A percentile compares a stretch with the other conserved stretches of the same genome.
Evolutionary conservation across 2,329 filamentous ascomycete species (phyloP).

Genomic region (Alternaria incomplexa): DNA sequence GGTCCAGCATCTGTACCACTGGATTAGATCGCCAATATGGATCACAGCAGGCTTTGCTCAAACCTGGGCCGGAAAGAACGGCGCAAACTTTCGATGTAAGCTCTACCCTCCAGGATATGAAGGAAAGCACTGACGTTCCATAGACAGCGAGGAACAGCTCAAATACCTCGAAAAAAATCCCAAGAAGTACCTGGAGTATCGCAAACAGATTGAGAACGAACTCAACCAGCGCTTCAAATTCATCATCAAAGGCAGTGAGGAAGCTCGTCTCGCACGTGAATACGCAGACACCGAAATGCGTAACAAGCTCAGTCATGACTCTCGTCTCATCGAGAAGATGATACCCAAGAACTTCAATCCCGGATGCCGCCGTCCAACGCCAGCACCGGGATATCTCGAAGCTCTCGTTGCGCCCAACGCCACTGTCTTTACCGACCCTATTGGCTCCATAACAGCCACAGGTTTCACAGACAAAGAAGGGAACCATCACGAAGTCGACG

Average conservation of each 20-base stretch:
- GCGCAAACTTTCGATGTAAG: slow-evolving; percentile 54
- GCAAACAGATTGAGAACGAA: slow-evolving; percentile 57
- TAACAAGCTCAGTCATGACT: slow-evolving; percentile 48
- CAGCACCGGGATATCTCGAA: slow-evolving; percentile 32
- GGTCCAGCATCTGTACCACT: slow-evolving; percentile 50
- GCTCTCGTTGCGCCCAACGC: slow-evolving; percentile 22
- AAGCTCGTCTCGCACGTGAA: slow-evolving; percentile 53
- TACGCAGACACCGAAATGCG: slow-evolving; percentile 51
- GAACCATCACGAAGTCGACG: slow-evolving; percentile 44
- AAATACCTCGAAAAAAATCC: slow-evolving; percentile 50
- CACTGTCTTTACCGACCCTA: slow-evolving; percentile 28
- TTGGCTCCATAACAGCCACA: slow-evolving; percentile 22
- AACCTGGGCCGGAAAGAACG: slow-evolving; percentile 54
- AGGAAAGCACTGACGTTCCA: neutral
- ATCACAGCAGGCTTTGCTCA: slow-evolving; percentile 58
- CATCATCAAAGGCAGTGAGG: slow-evolving; percentile 57
- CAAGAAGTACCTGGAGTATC: slow-evolving; percentile 54
- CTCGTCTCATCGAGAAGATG: slow-evolving; percentile 50
- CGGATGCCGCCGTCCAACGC: slow-evolving; percentile 31
- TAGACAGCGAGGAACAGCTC: slow-evolving; percentile 50
- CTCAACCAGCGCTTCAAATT: slow-evolving; percentile 62
- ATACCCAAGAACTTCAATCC: slow-evolving; percentile 52
- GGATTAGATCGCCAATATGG: slow-evolving; percentile 55
- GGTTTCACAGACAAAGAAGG: slow-evolving; percentile 31
- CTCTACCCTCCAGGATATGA: too few species aligned